A percentile compares a stretch with the other conserved stretches of the same genome.
phyloP scores from a whole-genome alignment of 164 flowering plant genomes.

The Chloranthus sessilifolius region DNA sequence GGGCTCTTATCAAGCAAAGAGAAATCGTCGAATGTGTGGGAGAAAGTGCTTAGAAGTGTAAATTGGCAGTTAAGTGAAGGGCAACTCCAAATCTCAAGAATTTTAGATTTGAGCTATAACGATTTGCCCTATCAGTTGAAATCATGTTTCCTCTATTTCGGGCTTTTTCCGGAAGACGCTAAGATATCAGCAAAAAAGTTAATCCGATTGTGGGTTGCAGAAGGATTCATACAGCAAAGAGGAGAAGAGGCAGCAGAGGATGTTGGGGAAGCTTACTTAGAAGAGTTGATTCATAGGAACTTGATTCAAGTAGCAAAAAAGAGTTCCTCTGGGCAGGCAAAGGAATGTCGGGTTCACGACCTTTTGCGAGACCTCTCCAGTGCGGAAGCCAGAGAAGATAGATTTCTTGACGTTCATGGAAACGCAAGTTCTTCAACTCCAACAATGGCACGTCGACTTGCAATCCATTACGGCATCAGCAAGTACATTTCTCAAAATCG shows the following conservation, averaged over 20 bases:
- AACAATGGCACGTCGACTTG: background rate
- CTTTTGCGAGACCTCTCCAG: constrained; percentile 5
- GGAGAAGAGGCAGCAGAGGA: constrained; percentile 10
- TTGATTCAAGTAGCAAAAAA: constrained; percentile 7
- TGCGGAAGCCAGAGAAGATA: constrained; percentile 6
- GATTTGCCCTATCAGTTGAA: constrained; percentile 14
- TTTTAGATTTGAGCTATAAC: constrained; percentile 15
- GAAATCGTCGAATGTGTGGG: background rate
- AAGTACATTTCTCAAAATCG: background rate
- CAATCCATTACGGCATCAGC: background rate
- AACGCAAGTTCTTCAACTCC: background rate
- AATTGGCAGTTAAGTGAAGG: background rate
- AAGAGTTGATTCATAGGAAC: constrained; percentile 10
- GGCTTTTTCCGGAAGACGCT: constrained; percentile 4
- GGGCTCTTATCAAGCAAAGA: constrained; percentile 13
- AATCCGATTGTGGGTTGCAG: constrained; percentile 5
- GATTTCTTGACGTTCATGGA: background rate
- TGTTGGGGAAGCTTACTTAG: constrained; percentile 12
- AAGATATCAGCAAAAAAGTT: background rate
- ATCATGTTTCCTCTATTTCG: constrained; percentile 9
- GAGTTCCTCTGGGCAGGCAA: background rate
- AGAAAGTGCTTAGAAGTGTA: background rate
- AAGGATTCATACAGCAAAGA: constrained; percentile 1
- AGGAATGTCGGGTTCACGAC: constrained; percentile 9
- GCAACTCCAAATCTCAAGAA: background rate